A percentile compares a stretch with the other conserved stretches of the same genome.
Evolutionary conservation across 352 stramenopile genomes (phyloP).

Genomic region (Globisporangium middletonii): DNA sequence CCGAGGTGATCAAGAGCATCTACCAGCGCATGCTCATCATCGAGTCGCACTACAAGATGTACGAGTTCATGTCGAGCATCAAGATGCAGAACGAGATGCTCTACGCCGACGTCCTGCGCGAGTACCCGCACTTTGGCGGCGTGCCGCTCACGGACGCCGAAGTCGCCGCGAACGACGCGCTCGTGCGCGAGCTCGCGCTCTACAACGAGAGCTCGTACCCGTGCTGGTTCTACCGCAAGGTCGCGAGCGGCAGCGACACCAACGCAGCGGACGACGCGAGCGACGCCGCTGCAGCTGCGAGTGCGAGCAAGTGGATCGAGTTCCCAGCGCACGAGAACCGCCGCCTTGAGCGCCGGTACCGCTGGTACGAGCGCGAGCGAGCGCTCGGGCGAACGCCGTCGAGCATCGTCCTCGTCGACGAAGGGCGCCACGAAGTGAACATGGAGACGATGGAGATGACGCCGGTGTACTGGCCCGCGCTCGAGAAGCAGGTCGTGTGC

Average conservation of each 20-base stretch:
- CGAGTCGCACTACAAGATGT: constrained; percentile 71
- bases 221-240: constrained; percentile 82
- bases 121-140: constrained; percentile 42
- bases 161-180: constrained; percentile 29
- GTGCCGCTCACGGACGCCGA: constrained; percentile 37
- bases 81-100: constrained; percentile 84
- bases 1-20: constrained; percentile 67
- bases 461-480: constrained; percentile 69
- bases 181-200: constrained; percentile 36
- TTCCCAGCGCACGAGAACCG: constrained; percentile 70
- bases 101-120: constrained; percentile 53
- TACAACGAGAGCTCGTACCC: constrained; percentile 60
- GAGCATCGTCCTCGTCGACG: constrained; percentile 68
- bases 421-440: constrained; percentile 77
- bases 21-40: constrained; percentile 66
- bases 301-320: constrained; percentile 58
- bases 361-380: constrained; percentile 61
- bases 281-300: constrained; percentile 3
- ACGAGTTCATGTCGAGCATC: constrained; percentile 81
- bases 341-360: constrained; percentile 58
- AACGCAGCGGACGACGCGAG: background rate
- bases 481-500: constrained; percentile 65
- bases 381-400: constrained; percentile 34
- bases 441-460: constrained; percentile 74
- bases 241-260: constrained; percentile 8